These are phyloP conservation scores for Neurospora tetrasperma DNA, from an alignment of 495 filamentous ascomycete species.

Conservation along the genomic window DNA sequence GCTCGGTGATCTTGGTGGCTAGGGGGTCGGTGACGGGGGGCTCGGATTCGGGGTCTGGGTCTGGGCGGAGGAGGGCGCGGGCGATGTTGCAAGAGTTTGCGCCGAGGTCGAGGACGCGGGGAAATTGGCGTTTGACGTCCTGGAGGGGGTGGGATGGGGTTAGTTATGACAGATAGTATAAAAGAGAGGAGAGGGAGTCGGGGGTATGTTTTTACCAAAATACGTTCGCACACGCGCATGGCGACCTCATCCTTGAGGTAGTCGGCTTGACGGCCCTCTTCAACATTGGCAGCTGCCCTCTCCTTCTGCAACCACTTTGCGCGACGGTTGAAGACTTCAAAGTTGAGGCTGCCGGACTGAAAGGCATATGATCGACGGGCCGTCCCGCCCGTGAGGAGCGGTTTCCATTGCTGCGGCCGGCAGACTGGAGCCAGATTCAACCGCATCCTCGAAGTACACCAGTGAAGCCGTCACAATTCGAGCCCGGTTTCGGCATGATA, in stretches of 20 bases:
- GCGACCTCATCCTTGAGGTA: constrained; percentile 92
- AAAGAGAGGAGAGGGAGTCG: neutral
- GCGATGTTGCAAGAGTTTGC: constrained; percentile 95
- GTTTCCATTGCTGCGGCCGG: constrained; percentile 9
- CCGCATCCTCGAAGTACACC: constrained; percentile 21
- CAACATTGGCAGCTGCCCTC: constrained; percentile 61
- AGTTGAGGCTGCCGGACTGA: constrained; percentile 62
- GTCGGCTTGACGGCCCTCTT: constrained; percentile 67
- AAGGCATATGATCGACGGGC: constrained; percentile 56
- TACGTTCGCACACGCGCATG: constrained; percentile 68
- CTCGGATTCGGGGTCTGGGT: constrained; percentile 46
- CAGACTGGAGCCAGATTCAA: constrained; percentile 13
- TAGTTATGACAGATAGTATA: neutral
- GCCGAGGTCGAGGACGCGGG: constrained; percentile 81
- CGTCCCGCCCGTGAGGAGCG: neutral
- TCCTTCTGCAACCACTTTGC: constrained; percentile 87
- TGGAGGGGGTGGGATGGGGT: constrained; percentile 20
- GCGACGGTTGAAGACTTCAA: constrained; percentile 84
- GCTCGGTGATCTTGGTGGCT: constrained; percentile 51
- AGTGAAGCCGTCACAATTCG: neutral
- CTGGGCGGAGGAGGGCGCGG: constrained; percentile 57
- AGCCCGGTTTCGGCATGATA: constrained; percentile 5
- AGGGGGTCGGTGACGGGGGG: constrained; percentile 50
- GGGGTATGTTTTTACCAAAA: constrained; percentile 50
- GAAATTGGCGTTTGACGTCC: constrained; percentile 86